phyloP scores from a whole-genome alignment of 106 monocot species.

The Allium cepa region DNA sequence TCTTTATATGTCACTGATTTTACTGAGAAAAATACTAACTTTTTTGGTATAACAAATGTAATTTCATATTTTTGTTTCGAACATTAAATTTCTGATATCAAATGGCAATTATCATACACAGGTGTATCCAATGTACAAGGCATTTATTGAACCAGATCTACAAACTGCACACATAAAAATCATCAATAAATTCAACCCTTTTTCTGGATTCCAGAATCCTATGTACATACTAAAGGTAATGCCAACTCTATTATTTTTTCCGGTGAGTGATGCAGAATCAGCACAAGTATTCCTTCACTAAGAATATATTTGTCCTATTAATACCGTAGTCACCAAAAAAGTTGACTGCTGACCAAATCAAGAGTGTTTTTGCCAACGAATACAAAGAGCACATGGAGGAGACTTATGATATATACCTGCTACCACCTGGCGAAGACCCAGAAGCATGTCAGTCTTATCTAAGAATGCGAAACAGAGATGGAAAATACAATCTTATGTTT shows the following conservation, averaged over 20 bases:
- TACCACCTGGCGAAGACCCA: slow-evolving; percentile 98
- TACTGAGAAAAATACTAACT: background rate
- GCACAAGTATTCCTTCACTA: slow-evolving; percentile 5
- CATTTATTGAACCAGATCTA: slow-evolving; percentile 96
- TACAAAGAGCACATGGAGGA: slow-evolving; percentile 75
- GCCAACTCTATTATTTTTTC: slow-evolving; percentile 3
- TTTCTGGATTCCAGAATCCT: slow-evolving; percentile 93
- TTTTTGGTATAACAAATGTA: background rate
- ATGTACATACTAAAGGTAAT: slow-evolving; percentile 97
- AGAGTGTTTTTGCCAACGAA: slow-evolving; percentile 57
- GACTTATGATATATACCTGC: slow-evolving; percentile 92
- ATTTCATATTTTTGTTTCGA: background rate
- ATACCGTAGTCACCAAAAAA: slow-evolving; percentile 66
- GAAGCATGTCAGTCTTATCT: slow-evolving; percentile 97
- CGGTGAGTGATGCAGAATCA: background rate
- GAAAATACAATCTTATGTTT: slow-evolving; percentile 98
- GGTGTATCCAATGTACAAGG: slow-evolving; percentile 99
- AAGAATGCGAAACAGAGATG: slow-evolving; percentile 96
- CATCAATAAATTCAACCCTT: slow-evolving; percentile 96
- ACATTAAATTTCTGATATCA: no score
- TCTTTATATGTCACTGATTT: background rate
- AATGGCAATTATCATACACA: slow-evolving; percentile 9
- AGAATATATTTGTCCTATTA: slow-evolving; percentile 8
- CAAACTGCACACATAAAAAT: slow-evolving; percentile 97
- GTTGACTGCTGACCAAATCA: slow-evolving; percentile 61